phyloP scores from a whole-genome alignment of 2,329 filamentous ascomycete species.

The Monilinia polystroma region DNA sequence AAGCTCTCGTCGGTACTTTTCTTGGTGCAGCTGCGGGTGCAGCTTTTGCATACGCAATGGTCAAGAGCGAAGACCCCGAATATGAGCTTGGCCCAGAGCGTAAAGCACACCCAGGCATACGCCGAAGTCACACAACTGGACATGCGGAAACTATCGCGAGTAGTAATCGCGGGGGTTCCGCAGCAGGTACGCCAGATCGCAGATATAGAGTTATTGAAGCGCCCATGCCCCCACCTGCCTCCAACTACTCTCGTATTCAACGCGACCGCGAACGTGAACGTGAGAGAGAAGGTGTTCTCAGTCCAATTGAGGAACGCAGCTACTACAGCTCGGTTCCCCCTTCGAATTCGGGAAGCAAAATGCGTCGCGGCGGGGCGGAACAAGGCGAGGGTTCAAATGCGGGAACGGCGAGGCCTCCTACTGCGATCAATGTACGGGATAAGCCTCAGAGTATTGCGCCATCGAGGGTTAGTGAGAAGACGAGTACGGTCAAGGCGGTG shows the following conservation, averaged over 20 bases:
- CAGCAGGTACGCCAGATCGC: background rate
- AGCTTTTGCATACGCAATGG: constrained; percentile 72
- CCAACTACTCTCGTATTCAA: constrained; percentile 10
- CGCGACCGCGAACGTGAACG: constrained; percentile 19
- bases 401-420: constrained; percentile 17
- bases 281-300: constrained; percentile 9
- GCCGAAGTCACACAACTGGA: constrained; percentile 18
- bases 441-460: constrained; percentile 15
- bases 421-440: constrained; percentile 5
- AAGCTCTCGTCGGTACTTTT: constrained; percentile 70
- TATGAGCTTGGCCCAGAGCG: constrained; percentile 15
- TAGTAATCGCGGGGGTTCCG: background rate
- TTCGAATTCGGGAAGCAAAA: constrained; percentile 4
- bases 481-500: constrained; percentile 11
- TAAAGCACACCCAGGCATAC: constrained; percentile 1
- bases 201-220: constrained; percentile 21
- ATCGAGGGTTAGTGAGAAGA: background rate
- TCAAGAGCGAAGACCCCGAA: constrained; percentile 52
- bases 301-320: constrained; percentile 13
- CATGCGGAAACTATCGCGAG: constrained; percentile 19
- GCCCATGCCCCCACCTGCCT: constrained; percentile 18
- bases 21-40: constrained; percentile 78
- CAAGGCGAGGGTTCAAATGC: constrained; percentile 13
- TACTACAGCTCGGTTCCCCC: constrained; percentile 11
- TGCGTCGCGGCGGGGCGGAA: background rate